A percentile compares a stretch with the other conserved stretches of the same genome.
These are phyloP conservation scores for Mangifera indica DNA, from an alignment of 345 rosid genomes.

Conservation along the genomic window DNA sequence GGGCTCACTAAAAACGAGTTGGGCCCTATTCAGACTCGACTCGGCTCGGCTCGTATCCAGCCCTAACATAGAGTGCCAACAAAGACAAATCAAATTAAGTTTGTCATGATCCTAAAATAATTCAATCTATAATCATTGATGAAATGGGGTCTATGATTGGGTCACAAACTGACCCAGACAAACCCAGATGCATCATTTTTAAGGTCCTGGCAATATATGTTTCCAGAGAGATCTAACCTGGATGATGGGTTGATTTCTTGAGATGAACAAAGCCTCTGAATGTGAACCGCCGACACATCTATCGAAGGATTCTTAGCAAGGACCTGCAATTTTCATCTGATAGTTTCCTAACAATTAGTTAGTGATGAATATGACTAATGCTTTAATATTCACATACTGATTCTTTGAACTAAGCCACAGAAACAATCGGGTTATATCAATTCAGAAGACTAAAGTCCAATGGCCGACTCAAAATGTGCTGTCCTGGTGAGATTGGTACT, in stretches of 20 bases:
- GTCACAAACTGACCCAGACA: not conserved
- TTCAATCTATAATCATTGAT: conserved; percentile 18
- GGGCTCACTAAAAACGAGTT: too few species aligned
- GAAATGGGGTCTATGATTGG: conserved; percentile 16
- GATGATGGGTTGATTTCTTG: not conserved
- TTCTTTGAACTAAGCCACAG: not conserved
- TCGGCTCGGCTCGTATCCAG: too few species aligned
- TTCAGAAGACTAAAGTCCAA: not conserved
- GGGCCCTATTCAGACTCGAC: too few species aligned
- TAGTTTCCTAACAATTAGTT: not conserved
- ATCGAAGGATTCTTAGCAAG: not conserved
- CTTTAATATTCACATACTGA: not conserved
- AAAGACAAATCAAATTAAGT: not conserved
- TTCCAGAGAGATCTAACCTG: too few species aligned
- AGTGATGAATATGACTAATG: too few species aligned
- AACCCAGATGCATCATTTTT: not conserved
- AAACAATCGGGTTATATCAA: not conserved
- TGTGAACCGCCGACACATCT: not conserved
- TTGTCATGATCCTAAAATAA: conserved; percentile 4
- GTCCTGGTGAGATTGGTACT: not conserved
- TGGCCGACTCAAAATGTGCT: not conserved
- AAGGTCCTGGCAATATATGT: not conserved
- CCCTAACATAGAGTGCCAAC: conserved; percentile 7
- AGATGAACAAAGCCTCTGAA: not conserved
- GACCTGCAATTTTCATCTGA: not conserved